Percentiles rank a stretch among this genome's conserved stretches.
Evolutionary conservation across 2,329 filamentous ascomycete genomes (phyloP).

Genomic region (Penicillium corylophilum): DNA sequence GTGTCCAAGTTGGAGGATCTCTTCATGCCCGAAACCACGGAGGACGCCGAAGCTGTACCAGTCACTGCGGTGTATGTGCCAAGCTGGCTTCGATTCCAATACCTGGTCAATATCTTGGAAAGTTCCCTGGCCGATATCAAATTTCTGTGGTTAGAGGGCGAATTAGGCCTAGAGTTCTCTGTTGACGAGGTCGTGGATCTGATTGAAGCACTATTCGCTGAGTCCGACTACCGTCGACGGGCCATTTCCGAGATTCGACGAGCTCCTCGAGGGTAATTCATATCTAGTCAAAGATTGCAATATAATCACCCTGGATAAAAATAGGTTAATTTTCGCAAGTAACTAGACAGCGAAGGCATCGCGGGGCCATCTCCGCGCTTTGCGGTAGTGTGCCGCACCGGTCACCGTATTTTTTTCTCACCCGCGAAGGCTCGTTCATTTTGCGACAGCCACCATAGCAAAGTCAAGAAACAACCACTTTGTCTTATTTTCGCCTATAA

Average conservation of each 20-base stretch:
- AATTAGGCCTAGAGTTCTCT: constrained; percentile 61
- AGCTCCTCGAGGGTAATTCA: constrained; percentile 22
- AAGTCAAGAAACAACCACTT: constrained; percentile 14
- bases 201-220: constrained; percentile 64
- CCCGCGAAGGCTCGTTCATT: constrained; percentile 28
- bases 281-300: background rate
- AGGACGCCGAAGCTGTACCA: constrained; percentile 39
- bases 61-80: constrained; percentile 62
- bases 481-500: constrained; percentile 17
- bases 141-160: constrained; percentile 65
- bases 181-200: constrained; percentile 62
- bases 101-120: constrained; percentile 62
- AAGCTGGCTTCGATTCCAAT: constrained; percentile 66
- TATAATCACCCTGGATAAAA: background rate
- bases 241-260: constrained; percentile 59
- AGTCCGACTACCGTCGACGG: constrained; percentile 58
- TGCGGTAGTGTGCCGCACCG: constrained; percentile 43
- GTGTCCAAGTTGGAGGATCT: constrained; percentile 57
- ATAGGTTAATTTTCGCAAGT: background rate
- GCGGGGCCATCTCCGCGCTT: constrained; percentile 33
- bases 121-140: constrained; percentile 64
- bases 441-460: constrained; percentile 27
- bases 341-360: background rate
- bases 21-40: constrained; percentile 49
- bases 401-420: constrained; percentile 42